Percentiles rank a stretch among this genome's conserved stretches.
These are phyloP conservation scores for Lathyrus sativus DNA, from an alignment of 306 rosid genomes.

Conservation along the genomic window DNA sequence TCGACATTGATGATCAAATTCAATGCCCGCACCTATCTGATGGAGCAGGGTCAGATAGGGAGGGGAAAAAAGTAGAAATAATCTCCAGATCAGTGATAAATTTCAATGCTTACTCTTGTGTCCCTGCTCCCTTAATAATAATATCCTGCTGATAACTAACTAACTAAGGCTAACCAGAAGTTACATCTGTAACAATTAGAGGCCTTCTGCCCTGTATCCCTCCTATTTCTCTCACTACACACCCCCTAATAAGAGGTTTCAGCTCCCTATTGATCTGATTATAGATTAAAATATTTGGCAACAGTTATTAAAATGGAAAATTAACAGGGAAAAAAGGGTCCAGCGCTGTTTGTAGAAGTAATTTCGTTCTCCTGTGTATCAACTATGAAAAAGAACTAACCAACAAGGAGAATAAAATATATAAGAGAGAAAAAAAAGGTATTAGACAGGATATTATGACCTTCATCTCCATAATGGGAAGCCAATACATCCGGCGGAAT, in stretches of 20 bases:
- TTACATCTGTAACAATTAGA: neutral
- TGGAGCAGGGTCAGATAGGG: neutral
- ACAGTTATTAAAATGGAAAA: slow-evolving; percentile 4
- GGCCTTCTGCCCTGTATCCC: neutral
- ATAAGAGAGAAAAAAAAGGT: neutral
- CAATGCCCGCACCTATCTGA: slow-evolving; percentile 20
- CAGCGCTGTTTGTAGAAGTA: neutral
- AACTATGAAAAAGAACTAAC: neutral
- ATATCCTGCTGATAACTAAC: neutral
- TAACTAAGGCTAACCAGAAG: neutral
- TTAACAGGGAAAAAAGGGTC: neutral
- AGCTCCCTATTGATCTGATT: neutral
- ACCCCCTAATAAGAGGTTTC: neutral
- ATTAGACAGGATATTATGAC: slow-evolving; percentile 40
- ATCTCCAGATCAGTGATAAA: neutral
- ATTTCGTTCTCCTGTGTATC: neutral
- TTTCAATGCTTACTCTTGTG: neutral
- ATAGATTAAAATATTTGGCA: neutral
- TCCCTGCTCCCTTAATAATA: neutral
- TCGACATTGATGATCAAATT: neutral
- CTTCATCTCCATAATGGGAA: slow-evolving; percentile 97
- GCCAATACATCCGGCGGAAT: slow-evolving; percentile 89
- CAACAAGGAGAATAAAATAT: neutral
- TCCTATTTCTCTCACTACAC: neutral
- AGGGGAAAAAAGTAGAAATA: neutral